Base-by-base conservation (phyloP, 2,329 filamentous ascomycete genomes). In the Rhynchosporium secalis region DNA sequence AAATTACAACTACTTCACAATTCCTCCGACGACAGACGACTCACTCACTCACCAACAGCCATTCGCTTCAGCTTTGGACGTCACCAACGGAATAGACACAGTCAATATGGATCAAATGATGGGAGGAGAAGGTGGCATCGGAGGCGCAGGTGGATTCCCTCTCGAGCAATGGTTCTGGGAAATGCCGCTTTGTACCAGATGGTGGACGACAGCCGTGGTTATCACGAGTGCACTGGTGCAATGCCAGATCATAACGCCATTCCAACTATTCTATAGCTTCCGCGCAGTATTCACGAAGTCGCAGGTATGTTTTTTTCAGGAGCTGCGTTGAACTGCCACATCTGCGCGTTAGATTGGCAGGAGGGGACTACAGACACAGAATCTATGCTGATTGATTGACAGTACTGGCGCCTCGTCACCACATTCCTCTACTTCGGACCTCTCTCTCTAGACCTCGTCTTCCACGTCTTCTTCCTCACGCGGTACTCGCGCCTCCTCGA, bases 131-230 rank as follows among this genome's bases (percentile, higher is more conserved):
- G 51, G 70, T 15, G 72, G 71, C 36, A 68, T 73, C 47, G 77
- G 78, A 63, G 83, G 84, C 62, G 84, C 82, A 69, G 85, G 82
- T 63, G 80, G 83, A 59, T 80, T 96, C 72, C 95, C 94, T 47
- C 83, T 99, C 7, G 95, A 98, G 77, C 89, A 94, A 70, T 99
- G 95, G 95, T 98, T 97, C 77, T 97, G 92, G 83, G 95, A 99
- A 33, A 97, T 97, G 90, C 95, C 95, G 3, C 86, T 95, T 31
- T 96, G 93, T 77, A 99, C 95, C 43, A 83, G 95, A 65, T 96
- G 91, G 88, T 99, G 95, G 95, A 98, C 95, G 28, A 93, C 92
- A 29, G 92, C 93, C 4, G 96, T 93, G 0, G 87, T 98, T 47
- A 80, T 92, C 62, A 95, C 90, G 10, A 96, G 92, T 69, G 86